Percentiles rank a stretch among this genome's conserved stretches.
Conservation (phyloP, 192 early-diverging fungal genomes). For the Lobosporangium transversale region DNA sequence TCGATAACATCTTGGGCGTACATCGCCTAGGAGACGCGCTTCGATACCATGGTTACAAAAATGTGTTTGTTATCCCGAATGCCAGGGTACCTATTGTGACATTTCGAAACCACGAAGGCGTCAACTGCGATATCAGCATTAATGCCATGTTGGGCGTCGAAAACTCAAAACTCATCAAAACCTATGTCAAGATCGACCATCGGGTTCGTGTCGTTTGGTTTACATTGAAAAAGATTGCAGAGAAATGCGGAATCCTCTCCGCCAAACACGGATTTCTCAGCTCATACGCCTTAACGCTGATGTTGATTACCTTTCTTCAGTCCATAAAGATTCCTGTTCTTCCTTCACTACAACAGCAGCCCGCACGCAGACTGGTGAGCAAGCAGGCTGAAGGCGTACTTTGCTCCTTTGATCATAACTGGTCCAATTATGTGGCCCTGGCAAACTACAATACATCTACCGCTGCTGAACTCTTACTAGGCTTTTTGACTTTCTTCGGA, state of each 20-base stretch:
- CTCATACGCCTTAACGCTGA: slow-evolving; percentile 1
- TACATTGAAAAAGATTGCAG: not conserved
- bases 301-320: slow-evolving; percentile 12
- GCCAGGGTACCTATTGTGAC: slow-evolving; percentile 12
- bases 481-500: not conserved
- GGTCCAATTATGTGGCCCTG: not conserved
- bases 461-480: not conserved
- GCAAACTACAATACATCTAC: not conserved
- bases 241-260: not conserved
- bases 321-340: not conserved
- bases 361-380: not conserved
- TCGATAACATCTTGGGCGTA: not conserved
- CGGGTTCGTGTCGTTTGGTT: not conserved
- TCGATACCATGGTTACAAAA: not conserved
- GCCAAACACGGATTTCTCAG: not conserved
- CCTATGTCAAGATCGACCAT: slow-evolving; percentile 8
- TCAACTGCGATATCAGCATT: not conserved
- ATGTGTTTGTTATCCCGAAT: not conserved
- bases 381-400: not conserved
- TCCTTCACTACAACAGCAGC: not conserved
- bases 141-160: not conserved
- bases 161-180: slow-evolving; percentile 8
- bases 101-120: not conserved
- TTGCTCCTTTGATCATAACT: not conserved
- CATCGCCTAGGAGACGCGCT: not conserved